Percentiles rank a stretch among this genome's conserved stretches.
Evolutionary conservation across 192 early-diverging fungal genomes (phyloP).

Genomic region (Piromyces sp.): DNA sequence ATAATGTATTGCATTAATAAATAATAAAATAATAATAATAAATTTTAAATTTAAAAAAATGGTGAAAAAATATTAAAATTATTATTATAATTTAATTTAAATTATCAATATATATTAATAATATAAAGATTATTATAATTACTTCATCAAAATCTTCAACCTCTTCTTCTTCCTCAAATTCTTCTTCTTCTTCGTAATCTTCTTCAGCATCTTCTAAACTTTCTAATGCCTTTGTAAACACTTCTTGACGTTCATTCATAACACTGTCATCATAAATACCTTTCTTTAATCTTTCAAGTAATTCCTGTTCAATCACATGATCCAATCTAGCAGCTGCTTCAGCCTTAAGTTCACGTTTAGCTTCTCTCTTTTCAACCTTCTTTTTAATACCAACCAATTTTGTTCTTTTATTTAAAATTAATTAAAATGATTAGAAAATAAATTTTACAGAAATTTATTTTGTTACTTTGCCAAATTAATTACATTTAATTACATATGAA

Average conservation of each 20-base stretch:
- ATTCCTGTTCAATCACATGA: slow-evolving; percentile 84
- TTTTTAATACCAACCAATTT: slow-evolving; percentile 80
- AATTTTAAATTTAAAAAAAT: too few species aligned
- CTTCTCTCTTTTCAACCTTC: slow-evolving; percentile 80
- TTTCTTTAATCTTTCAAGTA: slow-evolving; percentile 74
- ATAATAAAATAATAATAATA: too few species aligned
- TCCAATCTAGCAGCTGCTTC: slow-evolving; percentile 82
- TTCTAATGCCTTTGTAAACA: slow-evolving; percentile 78
- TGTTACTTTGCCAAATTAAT: too few species aligned
- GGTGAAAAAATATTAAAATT: too few species aligned
- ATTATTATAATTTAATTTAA: too few species aligned
- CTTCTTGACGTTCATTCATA: slow-evolving; percentile 78
- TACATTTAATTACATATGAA: not conserved
- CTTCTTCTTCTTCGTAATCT: slow-evolving; percentile 16
- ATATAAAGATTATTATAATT: not conserved
- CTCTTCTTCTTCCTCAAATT: slow-evolving; percentile 18
- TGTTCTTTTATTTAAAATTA: slow-evolving; percentile 25
- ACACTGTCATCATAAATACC: slow-evolving; percentile 93
- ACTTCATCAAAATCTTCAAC: slow-evolving; percentile 5
- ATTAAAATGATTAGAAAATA: too few species aligned
- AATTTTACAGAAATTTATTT: too few species aligned
- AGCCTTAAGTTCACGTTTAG: slow-evolving; percentile 69
- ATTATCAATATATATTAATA: too few species aligned
- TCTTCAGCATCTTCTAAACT: slow-evolving; percentile 19
- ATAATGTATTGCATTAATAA: not conserved